Conservation (phyloP, 1,139 yeast species). For the Suhomyces yuchorum region DNA sequence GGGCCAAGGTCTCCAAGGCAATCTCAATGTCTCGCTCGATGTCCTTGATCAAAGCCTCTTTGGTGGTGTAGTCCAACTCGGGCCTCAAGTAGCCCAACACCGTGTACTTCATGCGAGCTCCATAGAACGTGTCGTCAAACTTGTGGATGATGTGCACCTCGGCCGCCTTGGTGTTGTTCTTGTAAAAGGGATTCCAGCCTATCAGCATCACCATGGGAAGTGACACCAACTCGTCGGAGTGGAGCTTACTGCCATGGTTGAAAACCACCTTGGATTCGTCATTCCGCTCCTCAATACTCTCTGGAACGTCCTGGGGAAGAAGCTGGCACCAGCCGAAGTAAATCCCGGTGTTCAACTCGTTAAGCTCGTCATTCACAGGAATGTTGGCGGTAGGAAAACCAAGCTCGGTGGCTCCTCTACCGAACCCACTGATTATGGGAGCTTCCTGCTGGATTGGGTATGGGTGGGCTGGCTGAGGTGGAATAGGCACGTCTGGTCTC, state of each 20-base stretch:
- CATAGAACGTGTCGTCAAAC: constrained; percentile 73
- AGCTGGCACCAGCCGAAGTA: constrained; percentile 82
- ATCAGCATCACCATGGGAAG: constrained; percentile 93
- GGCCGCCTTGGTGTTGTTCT: constrained; percentile 75
- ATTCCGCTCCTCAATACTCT: constrained; percentile 22
- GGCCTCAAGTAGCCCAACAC: constrained; percentile 91
- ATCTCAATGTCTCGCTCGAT: constrained; percentile 77
- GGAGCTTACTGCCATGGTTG: constrained; percentile 61
- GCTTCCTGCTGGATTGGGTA: constrained; percentile 65
- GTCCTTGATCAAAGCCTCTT: constrained; percentile 84
- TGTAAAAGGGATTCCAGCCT: constrained; percentile 94
- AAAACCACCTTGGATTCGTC: constrained; percentile 50
- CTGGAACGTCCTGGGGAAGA: constrained; percentile 22
- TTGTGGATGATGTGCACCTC: constrained; percentile 86
- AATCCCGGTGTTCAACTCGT: constrained; percentile 72
- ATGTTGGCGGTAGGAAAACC: constrained; percentile 97
- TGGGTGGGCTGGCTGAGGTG: constrained; percentile 56
- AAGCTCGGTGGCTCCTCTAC: constrained; percentile 89
- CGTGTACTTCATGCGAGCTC: constrained; percentile 67
- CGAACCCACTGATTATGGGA: constrained; percentile 81
- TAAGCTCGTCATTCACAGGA: constrained; percentile 56
- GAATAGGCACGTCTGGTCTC: constrained; percentile 37
- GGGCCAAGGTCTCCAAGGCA: constrained; percentile 53
- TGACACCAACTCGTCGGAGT: constrained; percentile 41
- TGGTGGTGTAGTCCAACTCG: constrained; percentile 81